Evolutionary conservation across 371 early-diverging fungal genomes (phyloP), one percentile per base, ranked within the genome.

Genomic region (Lichtheimia ornata): DNA sequence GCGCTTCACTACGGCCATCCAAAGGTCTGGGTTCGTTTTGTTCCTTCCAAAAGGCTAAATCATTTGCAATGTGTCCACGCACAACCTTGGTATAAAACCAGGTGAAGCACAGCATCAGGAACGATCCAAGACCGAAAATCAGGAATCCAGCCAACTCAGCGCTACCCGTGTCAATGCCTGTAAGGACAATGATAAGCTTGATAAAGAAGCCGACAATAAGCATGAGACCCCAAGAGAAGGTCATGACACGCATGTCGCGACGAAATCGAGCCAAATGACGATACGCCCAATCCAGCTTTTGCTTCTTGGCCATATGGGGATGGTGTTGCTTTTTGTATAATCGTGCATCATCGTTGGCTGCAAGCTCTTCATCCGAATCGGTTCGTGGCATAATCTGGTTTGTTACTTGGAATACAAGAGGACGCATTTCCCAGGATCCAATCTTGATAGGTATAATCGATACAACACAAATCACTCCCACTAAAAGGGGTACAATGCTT

Each of bases 231-330:
- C 82, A 81, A 2, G 71, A 66, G 13, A 63, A 65, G 9, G 78
- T 81, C 74, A 77, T 74, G 45, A 78, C 57, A 5, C 82, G 66
- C 76, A 77, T 74, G 58, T 77, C 78, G 24, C 59, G 65, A 35
- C 82, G 59, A 28, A 78, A 81, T 20, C 65, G 71, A 3, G 75
- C 72, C 70, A 76, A 62, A 41, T 76, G 56, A 1, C 18, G 25
- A 45, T 80, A 80, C 0, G 73, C 53, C 59, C 63, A 68, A 49
- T 67, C 64, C 20, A 72, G 59, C 50, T 71, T 71, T 50, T 65
- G 62, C 20, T 35, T 53, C 58, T 69, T 67, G 57, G 44, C 53
- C 30, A n/a, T 50, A 7, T 52, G 58, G 3, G 17, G 27, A 28
- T 41, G 14, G 20, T 41, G 14, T 9, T 44, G 50, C 17, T 50